phyloP scores from a whole-genome alignment of 768 basidiomycete species.

The Naganishia antarctica region DNA sequence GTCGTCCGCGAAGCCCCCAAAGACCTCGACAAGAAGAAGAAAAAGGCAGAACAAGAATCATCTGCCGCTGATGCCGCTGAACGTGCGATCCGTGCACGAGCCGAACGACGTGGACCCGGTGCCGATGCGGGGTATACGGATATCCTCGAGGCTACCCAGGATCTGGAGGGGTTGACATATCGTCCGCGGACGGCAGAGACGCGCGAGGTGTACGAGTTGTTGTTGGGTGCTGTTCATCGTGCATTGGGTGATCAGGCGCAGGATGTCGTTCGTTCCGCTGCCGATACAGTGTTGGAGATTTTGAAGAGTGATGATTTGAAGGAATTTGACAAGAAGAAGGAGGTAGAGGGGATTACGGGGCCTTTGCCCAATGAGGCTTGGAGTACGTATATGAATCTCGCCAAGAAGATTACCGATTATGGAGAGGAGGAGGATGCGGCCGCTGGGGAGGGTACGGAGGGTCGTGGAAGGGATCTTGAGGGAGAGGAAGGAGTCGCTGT shows the following conservation, averaged over 20 bases:
- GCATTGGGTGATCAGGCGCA: constrained; percentile 90
- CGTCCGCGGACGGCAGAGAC: constrained; percentile 91
- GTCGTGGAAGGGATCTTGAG: constrained; percentile 81
- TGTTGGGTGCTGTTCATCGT: constrained; percentile 74
- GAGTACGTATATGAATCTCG: constrained; percentile 71
- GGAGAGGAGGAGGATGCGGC: constrained; percentile 72
- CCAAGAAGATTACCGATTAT: constrained; percentile 96
- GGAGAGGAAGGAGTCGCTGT: constrained; percentile 97
- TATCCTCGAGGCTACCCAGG: constrained; percentile 88
- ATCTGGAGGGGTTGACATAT: constrained; percentile 87
- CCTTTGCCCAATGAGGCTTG: constrained; percentile 67
- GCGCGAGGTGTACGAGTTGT: constrained; percentile 85
- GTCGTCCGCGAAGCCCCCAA: constrained; percentile 76
- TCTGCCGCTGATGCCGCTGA: constrained; percentile 46
- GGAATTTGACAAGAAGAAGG: constrained; percentile 96
- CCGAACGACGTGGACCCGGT: constrained; percentile 56
- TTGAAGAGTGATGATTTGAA: constrained; percentile 83
- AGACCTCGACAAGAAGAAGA: constrained; percentile 89
- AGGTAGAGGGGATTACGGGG: constrained; percentile 73
- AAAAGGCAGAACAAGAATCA: constrained; percentile 56
- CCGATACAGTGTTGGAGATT: constrained; percentile 82
- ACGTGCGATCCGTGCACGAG: constrained; percentile 52
- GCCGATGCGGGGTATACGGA: constrained; percentile 58
- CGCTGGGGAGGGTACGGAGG: constrained; percentile 70
- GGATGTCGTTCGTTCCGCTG: constrained; percentile 89